Percentiles rank a stretch among this genome's conserved stretches.
phyloP scores from a whole-genome alignment of 2,329 filamentous ascomycete species.

The Aspergillus neoniger region DNA sequence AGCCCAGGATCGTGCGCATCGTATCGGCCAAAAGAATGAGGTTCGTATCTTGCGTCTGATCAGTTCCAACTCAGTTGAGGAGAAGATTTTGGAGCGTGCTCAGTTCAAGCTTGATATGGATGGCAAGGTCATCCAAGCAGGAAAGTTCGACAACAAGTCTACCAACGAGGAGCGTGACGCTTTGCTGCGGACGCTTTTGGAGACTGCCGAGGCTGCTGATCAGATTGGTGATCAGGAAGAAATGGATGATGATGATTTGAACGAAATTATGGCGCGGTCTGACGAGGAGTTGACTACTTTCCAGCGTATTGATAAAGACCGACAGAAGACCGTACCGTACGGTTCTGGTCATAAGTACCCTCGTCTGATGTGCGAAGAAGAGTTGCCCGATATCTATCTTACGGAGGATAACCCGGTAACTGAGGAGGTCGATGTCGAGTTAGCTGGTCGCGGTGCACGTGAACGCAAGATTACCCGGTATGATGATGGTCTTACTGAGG shows the following conservation, averaged over 20 bases:
- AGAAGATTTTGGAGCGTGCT: constrained; percentile 95
- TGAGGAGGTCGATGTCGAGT: constrained; percentile 74
- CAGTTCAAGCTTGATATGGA: constrained; percentile 99
- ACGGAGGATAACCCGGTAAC: constrained; percentile 78
- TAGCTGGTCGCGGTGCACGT: constrained; percentile 83
- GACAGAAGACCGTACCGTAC: constrained; percentile 67
- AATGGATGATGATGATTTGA: constrained; percentile 98
- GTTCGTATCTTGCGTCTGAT: constrained; percentile 95
- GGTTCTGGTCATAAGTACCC: constrained; percentile 69
- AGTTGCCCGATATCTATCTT: constrained; percentile 92
- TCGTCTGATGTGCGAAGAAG: constrained; percentile 81
- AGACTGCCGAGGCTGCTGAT: constrained; percentile 70
- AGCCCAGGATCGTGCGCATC: constrained; percentile 98
- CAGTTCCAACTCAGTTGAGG: constrained; percentile 94
- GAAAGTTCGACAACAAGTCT: constrained; percentile 99
- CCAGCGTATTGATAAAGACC: constrained; percentile 79
- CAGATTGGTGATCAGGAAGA: constrained; percentile 85
- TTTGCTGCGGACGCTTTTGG: constrained; percentile 88
- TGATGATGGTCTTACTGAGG: constrained; percentile 95
- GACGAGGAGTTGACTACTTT: constrained; percentile 78
- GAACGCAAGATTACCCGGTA: constrained; percentile 94
- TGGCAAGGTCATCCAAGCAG: constrained; percentile 97
- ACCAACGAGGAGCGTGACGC: constrained; percentile 98
- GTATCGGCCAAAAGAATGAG: constrained; percentile 99
- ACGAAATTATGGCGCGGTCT: constrained; percentile 86